Base-by-base conservation (phyloP, 2,329 filamentous ascomycete species). In the Byssothecium circinans region DNA sequence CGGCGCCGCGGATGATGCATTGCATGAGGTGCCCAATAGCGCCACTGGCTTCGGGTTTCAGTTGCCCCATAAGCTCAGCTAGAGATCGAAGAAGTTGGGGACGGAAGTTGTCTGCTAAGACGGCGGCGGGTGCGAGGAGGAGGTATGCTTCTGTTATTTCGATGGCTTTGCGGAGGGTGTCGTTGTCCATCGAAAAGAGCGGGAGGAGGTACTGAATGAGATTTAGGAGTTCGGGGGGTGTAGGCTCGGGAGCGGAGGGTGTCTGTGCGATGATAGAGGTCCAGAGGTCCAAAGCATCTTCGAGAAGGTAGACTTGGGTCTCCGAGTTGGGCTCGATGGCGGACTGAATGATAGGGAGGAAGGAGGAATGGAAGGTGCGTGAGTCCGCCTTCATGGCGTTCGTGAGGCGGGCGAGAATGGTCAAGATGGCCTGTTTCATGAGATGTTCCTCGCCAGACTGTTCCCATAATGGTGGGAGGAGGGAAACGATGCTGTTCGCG, bases 221-320 rank as follows among this genome's bases (percentile, higher is more conserved):
- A 19, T 67, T 62, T 7, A 79, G 57, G 1, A 78, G 62, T 19
- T 76, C 73, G 1, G 67, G 61, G 1, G 74, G 70, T 3, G 71
- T 65, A n/a, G 73, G 60, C 33, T 69, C 60, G 14, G 75, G 70
- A n/a, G 71, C 53, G 18, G 67, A 64, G 17, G 75, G 70, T 39
- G 75, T 84, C 6, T 85, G 81, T n/a, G 81, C 78, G 0, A 90
- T 82, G 10, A 96, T 83, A 2, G 87, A 83, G 27, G 81, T 80
- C 92, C 92, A 97, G 2, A 99, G 81, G 46, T 96, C 91, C 12
- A 97, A 77, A 0, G 90, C 89, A 67, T 99, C 94, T 52, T 97
- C 94, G 11, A 96, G 83, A 10, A 99, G 81, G 62, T 95, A 94
- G 2, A 91, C 74, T 33, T 70, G 67, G 3, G 67, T 71, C 17